A percentile compares a stretch with the other conserved stretches of the same genome.
phyloP scores from a whole-genome alignment of 2,329 filamentous ascomycete species.

The Colletotrichum ledebouriae region DNA sequence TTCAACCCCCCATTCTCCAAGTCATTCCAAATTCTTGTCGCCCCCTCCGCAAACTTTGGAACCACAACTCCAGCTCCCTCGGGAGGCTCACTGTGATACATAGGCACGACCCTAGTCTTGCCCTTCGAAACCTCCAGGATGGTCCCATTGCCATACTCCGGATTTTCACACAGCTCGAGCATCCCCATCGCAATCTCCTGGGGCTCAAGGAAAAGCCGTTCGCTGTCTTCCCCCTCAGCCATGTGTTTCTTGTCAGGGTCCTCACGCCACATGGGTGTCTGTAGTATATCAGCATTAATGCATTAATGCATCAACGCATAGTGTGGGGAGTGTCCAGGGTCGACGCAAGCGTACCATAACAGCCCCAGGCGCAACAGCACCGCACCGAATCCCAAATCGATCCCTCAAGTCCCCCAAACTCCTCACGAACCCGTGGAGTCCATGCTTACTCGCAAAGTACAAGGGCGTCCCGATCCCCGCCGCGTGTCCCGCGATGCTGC shows the following conservation, averaged over 20 bases:
- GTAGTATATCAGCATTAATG: background rate
- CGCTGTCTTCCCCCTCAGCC: slow-evolving; percentile 45
- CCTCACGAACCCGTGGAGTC: slow-evolving; percentile 53
- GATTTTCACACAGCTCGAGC: slow-evolving; percentile 45
- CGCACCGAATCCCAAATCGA: slow-evolving; percentile 50
- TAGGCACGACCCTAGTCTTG: slow-evolving; percentile 48
- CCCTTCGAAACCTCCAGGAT: slow-evolving; percentile 49
- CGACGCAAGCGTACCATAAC: slow-evolving; percentile 45
- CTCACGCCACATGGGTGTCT: slow-evolving; percentile 53
- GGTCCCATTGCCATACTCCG: slow-evolving; percentile 49
- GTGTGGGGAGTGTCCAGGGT: background rate
- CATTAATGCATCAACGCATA: too few species aligned
- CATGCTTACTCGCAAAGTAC: slow-evolving; percentile 55
- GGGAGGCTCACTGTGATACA: slow-evolving; percentile 47
- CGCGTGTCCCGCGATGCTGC: slow-evolving; percentile 52
- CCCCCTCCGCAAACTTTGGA: slow-evolving; percentile 46
- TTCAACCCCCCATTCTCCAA: slow-evolving; percentile 45
- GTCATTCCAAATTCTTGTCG: slow-evolving; percentile 44
- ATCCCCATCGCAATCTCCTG: slow-evolving; percentile 51
- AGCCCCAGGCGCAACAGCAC: slow-evolving; percentile 52
- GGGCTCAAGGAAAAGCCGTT: slow-evolving; percentile 47
- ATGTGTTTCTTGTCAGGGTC: slow-evolving; percentile 50
- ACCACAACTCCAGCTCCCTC: slow-evolving; percentile 44
- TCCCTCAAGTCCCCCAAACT: slow-evolving; percentile 49
- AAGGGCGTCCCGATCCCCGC: slow-evolving; percentile 50